These are phyloP conservation scores for Corrigiola litoralis DNA, from an alignment of 179 eudicot species.

Conservation along the genomic window DNA sequence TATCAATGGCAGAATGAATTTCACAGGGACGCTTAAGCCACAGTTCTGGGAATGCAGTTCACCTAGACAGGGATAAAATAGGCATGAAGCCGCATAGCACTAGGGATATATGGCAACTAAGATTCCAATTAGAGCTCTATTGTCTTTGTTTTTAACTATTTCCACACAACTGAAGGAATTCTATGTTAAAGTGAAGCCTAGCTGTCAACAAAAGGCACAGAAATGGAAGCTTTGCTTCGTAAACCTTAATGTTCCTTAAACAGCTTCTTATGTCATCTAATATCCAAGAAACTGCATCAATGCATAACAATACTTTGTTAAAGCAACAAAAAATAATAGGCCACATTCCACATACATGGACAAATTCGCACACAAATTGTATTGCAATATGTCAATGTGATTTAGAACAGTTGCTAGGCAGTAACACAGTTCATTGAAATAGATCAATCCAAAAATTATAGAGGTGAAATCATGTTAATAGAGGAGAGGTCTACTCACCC, in stretches of 20 bases:
- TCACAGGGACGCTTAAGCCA: too few relatives aligned
- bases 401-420: too few relatives aligned
- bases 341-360: neutral
- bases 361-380: neutral
- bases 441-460: too few relatives aligned
- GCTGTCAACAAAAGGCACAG: neutral
- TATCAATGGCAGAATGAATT: too few relatives aligned
- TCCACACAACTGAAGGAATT: neutral
- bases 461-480: too few relatives aligned
- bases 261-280: too few relatives aligned
- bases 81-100: too few relatives aligned
- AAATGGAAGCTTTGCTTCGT: neutral
- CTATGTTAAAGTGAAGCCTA: neutral
- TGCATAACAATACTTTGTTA: neutral
- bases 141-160: neutral
- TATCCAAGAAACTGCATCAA: neutral
- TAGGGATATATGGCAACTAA: too few relatives aligned
- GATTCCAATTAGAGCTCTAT: neutral
- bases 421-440: too few relatives aligned
- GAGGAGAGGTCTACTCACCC: slow-evolving; percentile 50
- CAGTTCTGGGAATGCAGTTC: too few relatives aligned
- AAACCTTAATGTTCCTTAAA: too few relatives aligned
- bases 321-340: neutral
- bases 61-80: too few relatives aligned
- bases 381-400: neutral